Conservation (phyloP, 2,329 filamentous ascomycete genomes). For the Chalara sp. region DNA sequence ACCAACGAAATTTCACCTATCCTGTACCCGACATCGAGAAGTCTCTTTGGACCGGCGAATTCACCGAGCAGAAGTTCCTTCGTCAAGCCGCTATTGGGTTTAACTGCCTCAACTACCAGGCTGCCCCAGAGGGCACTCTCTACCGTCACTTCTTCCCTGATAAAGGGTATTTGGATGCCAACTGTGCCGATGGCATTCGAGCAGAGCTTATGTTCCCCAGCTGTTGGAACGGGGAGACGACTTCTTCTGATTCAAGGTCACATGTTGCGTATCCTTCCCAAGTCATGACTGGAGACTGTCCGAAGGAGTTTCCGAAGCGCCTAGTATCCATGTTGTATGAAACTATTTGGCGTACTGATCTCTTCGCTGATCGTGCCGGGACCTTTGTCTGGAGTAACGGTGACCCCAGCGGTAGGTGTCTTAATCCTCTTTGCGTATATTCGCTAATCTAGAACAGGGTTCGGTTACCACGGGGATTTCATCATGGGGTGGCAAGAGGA, state of each 20-base stretch:
- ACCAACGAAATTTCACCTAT: slow-evolving; percentile 60
- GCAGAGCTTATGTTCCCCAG: slow-evolving; percentile 84
- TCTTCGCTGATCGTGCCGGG: slow-evolving; percentile 55
- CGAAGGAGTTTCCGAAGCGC: slow-evolving; percentile 58
- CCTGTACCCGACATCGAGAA: slow-evolving; percentile 61
- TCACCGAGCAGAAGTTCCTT: slow-evolving; percentile 56
- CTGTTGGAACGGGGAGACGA: slow-evolving; percentile 73
- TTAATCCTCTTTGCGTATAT: background rate
- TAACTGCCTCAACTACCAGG: slow-evolving; percentile 84
- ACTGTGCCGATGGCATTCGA: slow-evolving; percentile 77
- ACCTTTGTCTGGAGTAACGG: slow-evolving; percentile 73
- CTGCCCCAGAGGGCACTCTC: slow-evolving; percentile 48
- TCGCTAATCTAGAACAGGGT: slow-evolving; percentile 40
- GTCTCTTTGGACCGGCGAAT: slow-evolving; percentile 59
- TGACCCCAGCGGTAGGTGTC: slow-evolving; percentile 59
- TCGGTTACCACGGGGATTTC: slow-evolving; percentile 75
- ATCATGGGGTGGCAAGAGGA: slow-evolving; percentile 68
- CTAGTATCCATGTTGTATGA: slow-evolving; percentile 76
- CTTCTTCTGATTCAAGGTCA: slow-evolving; percentile 45
- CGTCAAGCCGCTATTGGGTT: slow-evolving; percentile 81
- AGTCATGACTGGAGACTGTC: slow-evolving; percentile 72
- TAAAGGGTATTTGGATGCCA: slow-evolving; percentile 70
- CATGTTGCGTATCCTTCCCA: slow-evolving; percentile 74
- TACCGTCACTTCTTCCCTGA: slow-evolving; percentile 77
- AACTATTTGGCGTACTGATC: slow-evolving; percentile 72